A percentile compares a stretch with the other conserved stretches of the same genome.
Evolutionary conservation across 73 alveolate species (phyloP).

Genomic region (Paramecium primaurelia): DNA sequence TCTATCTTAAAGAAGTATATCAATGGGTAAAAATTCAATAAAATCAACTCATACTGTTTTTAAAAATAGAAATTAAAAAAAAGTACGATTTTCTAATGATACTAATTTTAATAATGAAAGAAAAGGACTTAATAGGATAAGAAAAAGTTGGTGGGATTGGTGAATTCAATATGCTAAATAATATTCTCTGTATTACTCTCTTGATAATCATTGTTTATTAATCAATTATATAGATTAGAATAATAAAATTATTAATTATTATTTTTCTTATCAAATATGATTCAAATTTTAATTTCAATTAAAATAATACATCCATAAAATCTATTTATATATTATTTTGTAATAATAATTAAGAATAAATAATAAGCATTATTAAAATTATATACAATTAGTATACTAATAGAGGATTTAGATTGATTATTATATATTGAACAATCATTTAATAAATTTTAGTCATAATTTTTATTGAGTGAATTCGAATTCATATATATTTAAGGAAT

Average conservation of each 20-base stretch:
- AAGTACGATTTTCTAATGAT: neutral
- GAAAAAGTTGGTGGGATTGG: neutral
- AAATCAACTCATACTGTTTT: neutral
- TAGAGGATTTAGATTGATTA: too few relatives aligned
- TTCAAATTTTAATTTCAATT: too few relatives aligned
- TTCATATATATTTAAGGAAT: neutral
- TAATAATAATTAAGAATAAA: too few relatives aligned
- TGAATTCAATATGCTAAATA: neutral
- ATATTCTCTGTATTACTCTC: neutral
- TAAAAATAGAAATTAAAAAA: neutral
- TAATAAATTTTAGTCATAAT: too few relatives aligned
- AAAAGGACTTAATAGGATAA: neutral
- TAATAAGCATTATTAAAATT: too few relatives aligned
- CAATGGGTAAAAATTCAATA: neutral
- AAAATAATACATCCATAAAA: too few relatives aligned
- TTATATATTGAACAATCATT: too few relatives aligned
- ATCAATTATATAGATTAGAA: neutral
- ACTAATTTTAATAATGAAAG: constrained; percentile 39
- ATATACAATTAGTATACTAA: too few relatives aligned
- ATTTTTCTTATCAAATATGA: neutral
- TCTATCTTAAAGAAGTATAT: neutral
- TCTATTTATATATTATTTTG: too few relatives aligned
- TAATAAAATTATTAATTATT: too few relatives aligned
- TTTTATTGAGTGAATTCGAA: too few relatives aligned
- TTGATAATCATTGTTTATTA: neutral